These are phyloP conservation scores for Candida methanosorbosa DNA, from an alignment of 805 yeast genomes.

Conservation along the genomic window DNA sequence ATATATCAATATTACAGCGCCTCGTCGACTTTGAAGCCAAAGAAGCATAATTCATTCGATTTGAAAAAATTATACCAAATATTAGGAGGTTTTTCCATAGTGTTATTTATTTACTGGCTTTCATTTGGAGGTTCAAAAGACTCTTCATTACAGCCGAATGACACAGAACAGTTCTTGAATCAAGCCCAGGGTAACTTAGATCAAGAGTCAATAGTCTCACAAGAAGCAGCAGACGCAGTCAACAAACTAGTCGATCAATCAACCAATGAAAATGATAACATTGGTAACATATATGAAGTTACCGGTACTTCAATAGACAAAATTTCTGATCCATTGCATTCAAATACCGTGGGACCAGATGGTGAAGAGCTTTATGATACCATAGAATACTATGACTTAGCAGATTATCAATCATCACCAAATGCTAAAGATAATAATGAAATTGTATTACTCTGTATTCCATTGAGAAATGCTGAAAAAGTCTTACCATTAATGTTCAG, in stretches of 20 bases:
- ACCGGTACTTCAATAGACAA: neutral
- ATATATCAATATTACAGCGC: no score
- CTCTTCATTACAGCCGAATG: no score
- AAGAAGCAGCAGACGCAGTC: no score
- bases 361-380: conserved; percentile 4
- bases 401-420: conserved; percentile 43
- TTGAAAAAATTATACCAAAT: no score
- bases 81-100: no score
- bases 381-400: conserved; percentile 56
- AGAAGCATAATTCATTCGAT: no score
- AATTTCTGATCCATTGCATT: conserved; percentile 2
- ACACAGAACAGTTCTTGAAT: no score
- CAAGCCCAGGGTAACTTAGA: no score
- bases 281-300: neutral
- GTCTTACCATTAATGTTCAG: conserved; percentile 78
- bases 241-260: neutral
- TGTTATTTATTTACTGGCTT: no score
- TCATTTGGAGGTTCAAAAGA: no score
- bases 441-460: conserved; percentile 60
- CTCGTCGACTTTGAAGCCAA: no score
- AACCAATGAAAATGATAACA: neutral
- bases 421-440: conserved; percentile 47
- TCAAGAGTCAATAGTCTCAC: no score
- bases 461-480: conserved; percentile 69
- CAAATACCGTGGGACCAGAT: conserved; percentile 4